Base-by-base conservation (phyloP, 139 green algal species). In the Microglena sp. region DNA sequence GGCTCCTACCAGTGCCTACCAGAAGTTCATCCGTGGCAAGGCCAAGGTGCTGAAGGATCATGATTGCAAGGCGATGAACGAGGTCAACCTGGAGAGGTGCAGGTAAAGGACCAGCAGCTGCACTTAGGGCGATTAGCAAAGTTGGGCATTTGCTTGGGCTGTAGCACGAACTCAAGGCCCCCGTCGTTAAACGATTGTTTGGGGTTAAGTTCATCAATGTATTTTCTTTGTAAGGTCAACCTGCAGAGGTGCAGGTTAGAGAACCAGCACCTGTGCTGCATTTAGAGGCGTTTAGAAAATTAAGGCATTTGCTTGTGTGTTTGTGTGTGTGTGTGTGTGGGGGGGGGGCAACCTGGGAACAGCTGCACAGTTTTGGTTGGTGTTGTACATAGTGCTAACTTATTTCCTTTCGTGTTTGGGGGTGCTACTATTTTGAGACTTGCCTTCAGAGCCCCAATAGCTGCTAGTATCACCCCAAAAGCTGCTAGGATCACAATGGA, bases 41-140 rank as follows among this genome's bases (percentile, higher is more conserved):
- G 35, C 59, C 59, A 64, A 56, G 3, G 54, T 68, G 62, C 73
- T 96, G 29, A 54, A 67, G 35, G 60, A 67, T 29, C 60, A 67
- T 27, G 30, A 59, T 11, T 67, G 60, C 60, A 67, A 67, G 43
- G 71, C 72, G 33, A 95, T 98, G 90, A 98, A 97, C 75, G 81
- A 91, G 30, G 83, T 98, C 30, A 98, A 98, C 81, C 67, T 96
- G 74, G 82, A 93, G 77, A 74, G 92, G 33, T 97, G 92, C 86
- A 55, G 73, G 68, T 77, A 40, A 33, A 71, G 43, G 18, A 18
- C 21, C 21, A 18, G 18, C 21, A 53, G 18, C 18, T 18, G 18
- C 18, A 53, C 18, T 24, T 18, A 18, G 18, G 43, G 40, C 11
- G 18, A 11, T n/a, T 11, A 18, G 18, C 40, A 18, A 18, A 50